Conservation (phyloP, 2,329 filamentous ascomycete genomes). For the Gliomastix tumulicola region DNA sequence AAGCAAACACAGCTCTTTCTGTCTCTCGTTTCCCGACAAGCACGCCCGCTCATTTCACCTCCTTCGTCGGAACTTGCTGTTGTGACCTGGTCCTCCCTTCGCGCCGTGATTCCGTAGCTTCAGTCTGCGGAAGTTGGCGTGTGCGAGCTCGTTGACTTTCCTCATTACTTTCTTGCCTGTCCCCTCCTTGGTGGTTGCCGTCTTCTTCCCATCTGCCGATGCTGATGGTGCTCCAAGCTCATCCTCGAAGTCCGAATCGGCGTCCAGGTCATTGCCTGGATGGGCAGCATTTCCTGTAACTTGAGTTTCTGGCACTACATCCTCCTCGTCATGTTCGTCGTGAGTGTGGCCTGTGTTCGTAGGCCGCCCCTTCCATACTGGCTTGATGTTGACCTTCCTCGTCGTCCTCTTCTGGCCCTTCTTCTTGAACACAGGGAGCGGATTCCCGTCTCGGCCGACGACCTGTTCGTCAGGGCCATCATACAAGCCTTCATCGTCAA, state of each 20-base stretch:
- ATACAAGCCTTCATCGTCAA: constrained; percentile 55
- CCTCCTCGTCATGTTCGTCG: constrained; percentile 27
- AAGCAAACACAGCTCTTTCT: no score
- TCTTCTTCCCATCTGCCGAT: constrained; percentile 14
- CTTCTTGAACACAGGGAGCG: constrained; percentile 67
- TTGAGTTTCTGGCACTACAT: constrained; percentile 21
- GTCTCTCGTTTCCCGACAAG: background rate
- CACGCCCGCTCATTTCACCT: constrained; percentile 9
- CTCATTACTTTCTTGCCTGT: constrained; percentile 43
- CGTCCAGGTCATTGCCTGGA: constrained; percentile 5
- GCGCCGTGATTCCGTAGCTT: constrained; percentile 56
- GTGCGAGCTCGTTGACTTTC: constrained; percentile 58
- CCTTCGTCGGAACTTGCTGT: constrained; percentile 51
- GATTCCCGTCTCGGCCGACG: constrained; percentile 48
- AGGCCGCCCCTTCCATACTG: constrained; percentile 41
- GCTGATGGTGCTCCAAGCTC: no score
- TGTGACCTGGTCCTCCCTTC: constrained; percentile 53
- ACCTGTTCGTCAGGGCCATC: constrained; percentile 48
- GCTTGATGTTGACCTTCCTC: constrained; percentile 57
- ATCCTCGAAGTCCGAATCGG: constrained; percentile 11
- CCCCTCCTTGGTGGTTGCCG: constrained; percentile 20
- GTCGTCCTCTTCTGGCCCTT: constrained; percentile 78
- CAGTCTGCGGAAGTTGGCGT: constrained; percentile 60
- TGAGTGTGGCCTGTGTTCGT: constrained; percentile 18
- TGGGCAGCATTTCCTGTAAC: no score